phyloP scores from a whole-genome alignment of 768 basidiomycete species.

The Rossbeevera mucosa region DNA sequence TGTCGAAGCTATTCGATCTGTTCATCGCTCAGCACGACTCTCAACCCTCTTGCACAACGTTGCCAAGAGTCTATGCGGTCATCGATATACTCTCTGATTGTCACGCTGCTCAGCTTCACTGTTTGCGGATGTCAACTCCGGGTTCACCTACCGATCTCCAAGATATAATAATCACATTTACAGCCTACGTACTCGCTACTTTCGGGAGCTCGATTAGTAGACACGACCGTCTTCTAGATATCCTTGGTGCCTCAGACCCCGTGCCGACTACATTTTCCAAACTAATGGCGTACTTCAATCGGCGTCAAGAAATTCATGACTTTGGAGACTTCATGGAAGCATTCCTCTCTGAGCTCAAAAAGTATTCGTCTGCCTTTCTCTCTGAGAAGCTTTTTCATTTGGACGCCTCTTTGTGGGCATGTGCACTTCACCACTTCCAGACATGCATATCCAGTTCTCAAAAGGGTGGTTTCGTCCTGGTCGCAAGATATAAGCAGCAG shows the following conservation, averaged over 20 bases:
- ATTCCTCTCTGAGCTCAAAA: conserved; percentile 23
- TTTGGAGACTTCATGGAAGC: conserved; percentile 15
- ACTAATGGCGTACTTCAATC: conserved; percentile 22
- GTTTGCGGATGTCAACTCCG: conserved; percentile 4
- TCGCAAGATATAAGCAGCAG: conserved; percentile 35
- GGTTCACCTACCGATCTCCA: conserved; percentile 16
- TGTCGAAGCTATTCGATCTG: conserved; percentile 22
- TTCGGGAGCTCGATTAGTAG: conserved; percentile 8
- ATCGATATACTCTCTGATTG: conserved; percentile 28
- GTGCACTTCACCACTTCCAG: conserved; percentile 46
- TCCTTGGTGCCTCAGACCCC: conserved; percentile 29
- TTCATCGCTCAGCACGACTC: conserved; percentile 10
- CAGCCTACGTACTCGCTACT: conserved; percentile 17
- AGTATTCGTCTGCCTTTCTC: conserved; percentile 30
- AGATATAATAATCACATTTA: conserved; percentile 23
- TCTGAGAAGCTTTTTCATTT: conserved; percentile 35
- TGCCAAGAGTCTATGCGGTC: conserved; percentile 9
- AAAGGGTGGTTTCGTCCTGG: conserved; percentile 19
- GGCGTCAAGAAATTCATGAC: conserved; percentile 5
- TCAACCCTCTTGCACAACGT: neutral
- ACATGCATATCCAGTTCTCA: conserved; percentile 21
- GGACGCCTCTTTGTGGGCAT: conserved; percentile 51
- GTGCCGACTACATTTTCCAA: conserved; percentile 29
- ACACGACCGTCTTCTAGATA: conserved; percentile 15
- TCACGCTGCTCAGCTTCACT: conserved; percentile 17